A percentile compares a stretch with the other conserved stretches of the same genome.
These are phyloP conservation scores for Hyaloperonospora arabidopsidis DNA, from an alignment of 352 stramenopile genomes.

Conservation along the genomic window DNA sequence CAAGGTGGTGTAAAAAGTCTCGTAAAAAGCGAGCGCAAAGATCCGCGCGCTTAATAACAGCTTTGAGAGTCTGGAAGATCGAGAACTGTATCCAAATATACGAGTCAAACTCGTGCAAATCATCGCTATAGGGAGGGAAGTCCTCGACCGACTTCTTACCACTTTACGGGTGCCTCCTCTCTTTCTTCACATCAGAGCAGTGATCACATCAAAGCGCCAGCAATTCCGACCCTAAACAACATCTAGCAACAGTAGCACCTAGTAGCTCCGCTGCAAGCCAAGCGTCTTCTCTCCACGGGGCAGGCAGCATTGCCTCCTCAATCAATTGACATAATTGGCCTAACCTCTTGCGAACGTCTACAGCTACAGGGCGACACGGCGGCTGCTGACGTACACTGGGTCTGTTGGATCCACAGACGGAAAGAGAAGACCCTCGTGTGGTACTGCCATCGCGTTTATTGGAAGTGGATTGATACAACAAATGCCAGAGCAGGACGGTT, in stretches of 20 bases:
- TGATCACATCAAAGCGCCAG: slow-evolving; percentile 12
- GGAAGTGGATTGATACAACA: background rate
- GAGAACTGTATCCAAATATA: too few relatives aligned
- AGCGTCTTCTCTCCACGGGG: too few relatives aligned
- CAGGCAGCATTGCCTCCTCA: too few relatives aligned
- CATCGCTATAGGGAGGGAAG: slow-evolving; percentile 4
- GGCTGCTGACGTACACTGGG: too few relatives aligned
- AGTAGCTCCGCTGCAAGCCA: too few relatives aligned
- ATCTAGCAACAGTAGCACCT: too few relatives aligned
- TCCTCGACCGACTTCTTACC: slow-evolving; percentile 15
- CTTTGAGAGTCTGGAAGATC: too few relatives aligned
- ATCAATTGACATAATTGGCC: too few relatives aligned
- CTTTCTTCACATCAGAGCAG: background rate
- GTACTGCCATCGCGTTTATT: background rate
- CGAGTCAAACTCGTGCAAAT: background rate
- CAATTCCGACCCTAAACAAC: background rate
- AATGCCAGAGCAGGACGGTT: background rate
- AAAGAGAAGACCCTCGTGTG: background rate
- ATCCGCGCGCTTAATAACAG: too few relatives aligned
- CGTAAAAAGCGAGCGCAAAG: slow-evolving; percentile 18
- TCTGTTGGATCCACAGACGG: too few relatives aligned
- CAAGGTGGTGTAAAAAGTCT: slow-evolving; percentile 11
- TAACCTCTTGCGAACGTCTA: too few relatives aligned
- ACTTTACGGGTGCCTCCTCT: background rate
- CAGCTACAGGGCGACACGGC: too few relatives aligned